Evolutionary conservation across 768 basidiomycete species (phyloP).

Genomic region (Mycena alexandri): DNA sequence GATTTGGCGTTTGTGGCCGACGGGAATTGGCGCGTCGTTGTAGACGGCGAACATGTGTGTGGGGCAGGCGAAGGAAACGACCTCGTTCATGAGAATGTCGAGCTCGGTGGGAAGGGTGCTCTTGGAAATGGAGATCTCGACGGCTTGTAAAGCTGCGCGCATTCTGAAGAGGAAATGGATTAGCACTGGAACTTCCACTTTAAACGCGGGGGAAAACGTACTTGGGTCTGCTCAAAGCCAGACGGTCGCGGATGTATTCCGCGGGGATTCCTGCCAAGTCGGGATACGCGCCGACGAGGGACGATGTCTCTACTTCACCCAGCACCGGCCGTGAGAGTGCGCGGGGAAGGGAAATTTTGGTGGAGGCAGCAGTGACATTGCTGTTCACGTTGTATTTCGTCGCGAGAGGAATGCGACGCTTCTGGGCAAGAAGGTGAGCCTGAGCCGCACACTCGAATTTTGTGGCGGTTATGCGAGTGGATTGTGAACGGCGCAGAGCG

Average conservation of each 20-base stretch:
- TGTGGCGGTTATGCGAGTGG: background rate
- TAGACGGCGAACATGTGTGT: slow-evolving; percentile 54
- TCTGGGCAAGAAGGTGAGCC: slow-evolving; percentile 20
- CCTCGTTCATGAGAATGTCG: slow-evolving; percentile 42
- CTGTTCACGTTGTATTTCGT: slow-evolving; percentile 24
- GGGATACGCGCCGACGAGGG: slow-evolving; percentile 32
- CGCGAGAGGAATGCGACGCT: slow-evolving; percentile 29
- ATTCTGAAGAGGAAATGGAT: slow-evolving; percentile 31
- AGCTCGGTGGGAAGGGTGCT: slow-evolving; percentile 40
- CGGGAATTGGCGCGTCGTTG: slow-evolving; percentile 42
- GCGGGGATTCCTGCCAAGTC: slow-evolving; percentile 35
- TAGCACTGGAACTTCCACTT: slow-evolving; percentile 2
- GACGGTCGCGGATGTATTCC: slow-evolving; percentile 38
- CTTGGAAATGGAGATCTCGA: background rate
- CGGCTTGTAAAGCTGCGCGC: slow-evolving; percentile 32
- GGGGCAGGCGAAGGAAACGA: slow-evolving; percentile 40
- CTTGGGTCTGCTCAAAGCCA: slow-evolving; percentile 30
- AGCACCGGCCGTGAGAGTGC: slow-evolving; percentile 39
- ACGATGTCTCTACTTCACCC: slow-evolving; percentile 32
- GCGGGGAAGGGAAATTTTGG: slow-evolving; percentile 36
- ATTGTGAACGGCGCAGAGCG: slow-evolving; percentile 14
- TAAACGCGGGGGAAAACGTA: slow-evolving; percentile 22
- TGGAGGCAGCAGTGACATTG: slow-evolving; percentile 14
- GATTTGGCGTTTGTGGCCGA: slow-evolving; percentile 42
- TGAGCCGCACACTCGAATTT: slow-evolving; percentile 27